Evolutionary conservation across 2,329 filamentous ascomycete genomes (phyloP).

Genomic region (Akanthomyces uredinophilus): DNA sequence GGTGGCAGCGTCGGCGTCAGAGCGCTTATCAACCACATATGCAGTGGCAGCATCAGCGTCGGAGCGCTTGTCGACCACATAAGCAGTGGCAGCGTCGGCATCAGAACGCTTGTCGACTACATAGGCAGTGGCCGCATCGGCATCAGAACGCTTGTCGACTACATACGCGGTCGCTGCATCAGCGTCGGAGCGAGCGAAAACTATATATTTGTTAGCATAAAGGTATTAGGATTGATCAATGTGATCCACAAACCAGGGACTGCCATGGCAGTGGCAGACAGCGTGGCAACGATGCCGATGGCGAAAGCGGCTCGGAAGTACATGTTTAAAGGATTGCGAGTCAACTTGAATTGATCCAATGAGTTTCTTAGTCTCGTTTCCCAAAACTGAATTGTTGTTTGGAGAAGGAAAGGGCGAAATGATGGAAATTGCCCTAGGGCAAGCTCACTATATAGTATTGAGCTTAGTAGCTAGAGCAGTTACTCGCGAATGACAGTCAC

Average conservation of each 20-base stretch:
- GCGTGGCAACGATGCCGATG: neutral
- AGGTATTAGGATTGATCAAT: too few species aligned
- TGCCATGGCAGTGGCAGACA: conserved; percentile 1
- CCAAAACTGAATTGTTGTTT: neutral
- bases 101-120: neutral
- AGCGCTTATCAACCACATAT: neutral
- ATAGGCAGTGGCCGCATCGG: neutral
- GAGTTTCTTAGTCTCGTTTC: neutral
- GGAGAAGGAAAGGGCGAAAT: neutral
- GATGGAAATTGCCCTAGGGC: neutral
- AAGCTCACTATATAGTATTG: neutral
- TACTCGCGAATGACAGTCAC: neutral
- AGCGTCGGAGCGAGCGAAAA: conserved; percentile 2
- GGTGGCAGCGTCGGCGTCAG: neutral
- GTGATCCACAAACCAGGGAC: neutral
- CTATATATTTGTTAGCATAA: neutral
- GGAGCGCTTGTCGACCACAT: neutral
- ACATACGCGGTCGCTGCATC: neutral
- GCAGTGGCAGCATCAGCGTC: neutral
- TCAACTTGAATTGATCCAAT: neutral
- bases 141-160: neutral
- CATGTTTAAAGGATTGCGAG: neutral
- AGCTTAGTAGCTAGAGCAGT: neutral
- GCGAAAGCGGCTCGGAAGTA: neutral
- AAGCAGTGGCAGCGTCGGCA: neutral